Base-by-base conservation (phyloP, 2,329 filamentous ascomycete genomes). In the Botrytis byssoidea region DNA sequence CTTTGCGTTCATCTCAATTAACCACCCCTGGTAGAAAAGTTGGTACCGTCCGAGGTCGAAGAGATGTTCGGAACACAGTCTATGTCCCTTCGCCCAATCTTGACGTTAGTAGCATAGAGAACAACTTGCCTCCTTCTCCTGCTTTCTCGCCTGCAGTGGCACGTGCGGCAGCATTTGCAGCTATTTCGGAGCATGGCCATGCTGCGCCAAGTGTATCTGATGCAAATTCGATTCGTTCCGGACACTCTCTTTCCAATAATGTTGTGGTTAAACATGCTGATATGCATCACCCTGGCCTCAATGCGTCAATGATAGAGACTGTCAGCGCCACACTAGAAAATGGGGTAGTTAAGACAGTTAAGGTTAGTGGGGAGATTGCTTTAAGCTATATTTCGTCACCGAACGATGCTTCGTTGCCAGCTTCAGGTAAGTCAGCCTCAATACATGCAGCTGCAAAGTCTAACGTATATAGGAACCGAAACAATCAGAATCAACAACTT, bases 41-140 rank as follows among this genome's bases (percentile, higher is more conserved):
- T 22, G 92, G 93, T 64, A 98, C 94, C 22, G 85, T 97, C 25
- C 89, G 96, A 77, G 96, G 96, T 70, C 92, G 96, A 75, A 89
- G 96, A 80, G 95, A 98, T 81, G 93, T 97, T 76, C 90, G 95
- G 74, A 97, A 97, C 82, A 98, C 95, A 1, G 91, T 97, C 72
- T 95, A 96, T 80, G 87, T 95, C 76, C 91, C 93, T 59, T 83
- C 83, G 59, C 79, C 83, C 18, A 78, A 76, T 35, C 77, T 77
- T 14, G 75, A 80, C 29, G 78, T 79, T 18, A 75, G 77, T 35
- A 55, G 68, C 35, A 72, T 59, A 22, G 77, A 79, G 25, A 75
- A 66, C 67, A 69, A 74, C 65, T 64, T 78, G 32, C 80, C 80
- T 65, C 77, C 79, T 32, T 80, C 80, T 74, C 83, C 66, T 81